A percentile compares a stretch with the other conserved stretches of the same genome.
These are phyloP conservation scores for Gossypium longicalyx DNA, from an alignment of 345 rosid genomes.

Conservation along the genomic window DNA sequence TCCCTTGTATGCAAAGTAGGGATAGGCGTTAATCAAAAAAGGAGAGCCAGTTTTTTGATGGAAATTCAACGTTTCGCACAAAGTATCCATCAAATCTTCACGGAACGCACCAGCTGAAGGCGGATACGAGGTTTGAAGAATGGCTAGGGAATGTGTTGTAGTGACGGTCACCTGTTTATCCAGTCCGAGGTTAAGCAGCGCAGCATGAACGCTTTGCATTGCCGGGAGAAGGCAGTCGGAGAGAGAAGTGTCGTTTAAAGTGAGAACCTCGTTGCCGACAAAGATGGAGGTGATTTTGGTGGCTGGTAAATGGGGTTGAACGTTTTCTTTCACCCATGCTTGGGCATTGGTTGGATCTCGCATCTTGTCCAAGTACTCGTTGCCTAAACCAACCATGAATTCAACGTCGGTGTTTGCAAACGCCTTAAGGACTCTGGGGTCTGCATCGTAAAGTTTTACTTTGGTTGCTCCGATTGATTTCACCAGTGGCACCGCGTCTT, in stretches of 20 bases:
- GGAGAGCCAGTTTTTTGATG: constrained; percentile 64
- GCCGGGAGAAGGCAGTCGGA: constrained; percentile 60
- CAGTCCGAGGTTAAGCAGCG: constrained; percentile 54
- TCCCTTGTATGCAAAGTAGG: constrained; percentile 88
- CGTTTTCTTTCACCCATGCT: constrained; percentile 67
- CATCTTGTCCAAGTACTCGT: constrained; percentile 60
- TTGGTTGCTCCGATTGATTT: constrained; percentile 79
- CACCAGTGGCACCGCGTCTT: constrained; percentile 60
- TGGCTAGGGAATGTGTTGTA: constrained; percentile 67
- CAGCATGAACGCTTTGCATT: constrained; percentile 69
- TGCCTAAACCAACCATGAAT: constrained; percentile 74
- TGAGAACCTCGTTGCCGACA: constrained; percentile 79
- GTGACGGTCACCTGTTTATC: constrained; percentile 67
- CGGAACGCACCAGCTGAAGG: constrained; percentile 82
- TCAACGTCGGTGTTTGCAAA: constrained; percentile 71
- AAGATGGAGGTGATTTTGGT: constrained; percentile 80
- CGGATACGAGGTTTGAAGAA: constrained; percentile 74
- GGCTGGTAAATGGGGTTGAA: constrained; percentile 61
- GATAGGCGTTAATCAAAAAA: constrained; percentile 86
- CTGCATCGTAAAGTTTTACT: constrained; percentile 87
- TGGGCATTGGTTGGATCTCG: constrained; percentile 54
- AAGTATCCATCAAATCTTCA: constrained; percentile 43
- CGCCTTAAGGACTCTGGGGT: constrained; percentile 64
- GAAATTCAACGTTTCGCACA: constrained; percentile 57
- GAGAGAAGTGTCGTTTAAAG: constrained; percentile 69